Base-by-base conservation (phyloP, 2,329 filamentous ascomycete genomes). In the Aspergillus nomiae region DNA sequence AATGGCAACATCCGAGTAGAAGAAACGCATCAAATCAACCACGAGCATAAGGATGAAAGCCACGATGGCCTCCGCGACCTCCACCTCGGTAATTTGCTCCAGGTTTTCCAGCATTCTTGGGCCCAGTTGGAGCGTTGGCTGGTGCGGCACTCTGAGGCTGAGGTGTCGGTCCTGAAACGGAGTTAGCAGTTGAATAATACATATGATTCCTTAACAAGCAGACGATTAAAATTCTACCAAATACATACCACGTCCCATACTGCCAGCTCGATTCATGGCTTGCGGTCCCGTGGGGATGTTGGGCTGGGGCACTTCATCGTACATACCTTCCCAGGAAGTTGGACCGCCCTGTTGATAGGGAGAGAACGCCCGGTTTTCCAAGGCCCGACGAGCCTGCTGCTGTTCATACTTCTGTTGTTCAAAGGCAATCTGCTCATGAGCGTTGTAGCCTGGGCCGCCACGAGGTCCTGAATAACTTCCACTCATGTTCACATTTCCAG, bases 301-400 rank as follows among this genome's bases (percentile, higher is more conserved):
- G 6, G 92, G 92, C 74, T 94, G 92, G 19, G 93, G 94, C 2
- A 94, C 92, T 76, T 97, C 94, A 75, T 98, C 94, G 77, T 97
- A 98, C 93, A 97, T 97, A 73, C 94, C 94, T 77, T 98, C 94
- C 93, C 94, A 97, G 46, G 90, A 94, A 28, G 91, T 92, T n/a
- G 90, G 90, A 19, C 88, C 88, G 51, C 87, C 88, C 61, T 85
- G 72, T 76, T 84, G 76, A 65, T 81, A 80, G 45, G 79, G 75
- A 60, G 78, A 73, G 72, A 78, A 78, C 21, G 68, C 74, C 14
- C 78, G 77, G 59, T 74, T 76, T 24, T 79, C 77, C 53, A 79
- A 82, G 78, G 76, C 78, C 61, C 85, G 86, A 65, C 84, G 84
- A 67, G 82, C 82, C 75, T 89, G 84, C 74, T 89, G 90, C 66